A percentile compares a stretch with the other conserved stretches of the same genome.
Conservation (phyloP, 148 eudicot species). For the Limonium bicolor region DNA sequence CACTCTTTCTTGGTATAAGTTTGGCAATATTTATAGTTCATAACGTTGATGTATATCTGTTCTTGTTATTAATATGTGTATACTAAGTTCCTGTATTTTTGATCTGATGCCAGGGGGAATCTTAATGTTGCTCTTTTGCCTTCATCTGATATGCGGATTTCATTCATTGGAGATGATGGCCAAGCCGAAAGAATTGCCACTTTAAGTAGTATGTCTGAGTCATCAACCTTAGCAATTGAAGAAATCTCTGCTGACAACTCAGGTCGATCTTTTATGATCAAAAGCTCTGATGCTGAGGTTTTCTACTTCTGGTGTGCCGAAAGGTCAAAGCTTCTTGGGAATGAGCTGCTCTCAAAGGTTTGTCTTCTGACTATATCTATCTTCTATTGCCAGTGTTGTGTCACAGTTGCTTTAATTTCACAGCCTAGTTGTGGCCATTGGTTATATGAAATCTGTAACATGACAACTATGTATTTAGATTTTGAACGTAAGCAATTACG, state of each 20-base stretch:
- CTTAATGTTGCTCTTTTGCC: conserved; percentile 69
- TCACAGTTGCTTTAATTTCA: no score
- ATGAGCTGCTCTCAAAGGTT: conserved; percentile 80
- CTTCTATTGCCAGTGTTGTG: no score
- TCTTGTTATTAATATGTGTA: not conserved
- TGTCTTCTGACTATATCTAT: no score
- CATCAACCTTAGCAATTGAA: conserved; percentile 36
- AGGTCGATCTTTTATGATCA: conserved; percentile 64
- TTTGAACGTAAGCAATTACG: no score
- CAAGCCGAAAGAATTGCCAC: conserved; percentile 52
- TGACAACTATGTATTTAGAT: no score
- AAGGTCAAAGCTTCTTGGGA: conserved; percentile 60
- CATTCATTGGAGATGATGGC: conserved; percentile 75
- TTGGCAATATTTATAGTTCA: no score
- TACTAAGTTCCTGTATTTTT: conserved; percentile 3
- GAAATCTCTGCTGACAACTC: conserved; percentile 59
- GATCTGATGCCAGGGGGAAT: conserved; percentile 49
- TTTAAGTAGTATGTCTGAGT: conserved; percentile 22
- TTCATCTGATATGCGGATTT: conserved; percentile 64
- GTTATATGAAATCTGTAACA: no score
- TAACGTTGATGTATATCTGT: no score
- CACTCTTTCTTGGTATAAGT: no score
- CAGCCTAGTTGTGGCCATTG: no score
- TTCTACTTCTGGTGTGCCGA: conserved; percentile 88
- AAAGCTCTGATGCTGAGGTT: conserved; percentile 20